Evolutionary conservation across 768 basidiomycete genomes (phyloP).

Genomic region (Podaxis rugospora): DNA sequence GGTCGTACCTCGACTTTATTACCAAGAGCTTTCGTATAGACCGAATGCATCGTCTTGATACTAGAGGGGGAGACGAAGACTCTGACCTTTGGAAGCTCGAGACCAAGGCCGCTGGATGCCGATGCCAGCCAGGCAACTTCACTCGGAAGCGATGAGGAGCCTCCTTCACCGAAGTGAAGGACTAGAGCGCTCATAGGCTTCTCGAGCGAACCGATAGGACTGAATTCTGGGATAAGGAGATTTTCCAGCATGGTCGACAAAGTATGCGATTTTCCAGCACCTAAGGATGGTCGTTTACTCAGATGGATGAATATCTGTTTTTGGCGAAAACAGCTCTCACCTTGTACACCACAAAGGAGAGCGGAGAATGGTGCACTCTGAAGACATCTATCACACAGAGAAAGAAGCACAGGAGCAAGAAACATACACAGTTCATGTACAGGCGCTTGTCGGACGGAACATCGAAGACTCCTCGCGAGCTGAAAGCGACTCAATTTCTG

Average conservation of each 20-base stretch:
- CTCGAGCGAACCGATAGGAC: conserved; percentile 44
- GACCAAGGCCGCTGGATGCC: conserved; percentile 21
- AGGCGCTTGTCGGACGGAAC: conserved; percentile 44
- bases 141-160: conserved; percentile 48
- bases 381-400: background rate
- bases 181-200: conserved; percentile 61
- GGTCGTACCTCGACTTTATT: conserved; percentile 47
- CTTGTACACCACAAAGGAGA: conserved; percentile 72
- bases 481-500: conserved; percentile 12
- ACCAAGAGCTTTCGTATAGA: conserved; percentile 50
- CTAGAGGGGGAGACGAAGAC: conserved; percentile 63
- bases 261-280: conserved; percentile 73
- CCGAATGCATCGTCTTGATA: conserved; percentile 52
- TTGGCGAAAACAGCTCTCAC: conserved; percentile 15
- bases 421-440: conserved; percentile 61
- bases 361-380: conserved; percentile 76
- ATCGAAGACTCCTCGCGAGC: conserved; percentile 29
- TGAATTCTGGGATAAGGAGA: conserved; percentile 55
- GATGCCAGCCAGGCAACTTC: conserved; percentile 62
- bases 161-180: conserved; percentile 69
- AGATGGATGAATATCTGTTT: background rate
- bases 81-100: conserved; percentile 30
- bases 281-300: conserved; percentile 20
- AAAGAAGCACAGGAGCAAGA: background rate
- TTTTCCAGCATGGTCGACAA: conserved; percentile 65